A percentile compares a stretch with the other conserved stretches of the same genome.
Conservation (phyloP, 371 early-diverging fungal species). For the Homolaphlyctis polyrhiza region DNA sequence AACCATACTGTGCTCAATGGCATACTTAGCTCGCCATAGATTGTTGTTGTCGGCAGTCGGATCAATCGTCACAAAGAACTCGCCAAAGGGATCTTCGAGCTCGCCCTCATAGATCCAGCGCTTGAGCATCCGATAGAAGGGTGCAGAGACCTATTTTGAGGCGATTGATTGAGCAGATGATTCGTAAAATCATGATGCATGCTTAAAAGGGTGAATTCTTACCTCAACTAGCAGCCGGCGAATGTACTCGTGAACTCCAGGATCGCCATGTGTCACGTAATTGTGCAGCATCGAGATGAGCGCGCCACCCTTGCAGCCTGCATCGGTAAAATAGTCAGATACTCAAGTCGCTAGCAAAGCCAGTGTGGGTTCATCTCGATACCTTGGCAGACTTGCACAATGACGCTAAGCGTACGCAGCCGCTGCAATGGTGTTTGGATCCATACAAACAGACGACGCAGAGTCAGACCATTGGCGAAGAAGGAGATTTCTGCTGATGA, state of each 20-base stretch:
- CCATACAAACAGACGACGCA: constrained; percentile 87
- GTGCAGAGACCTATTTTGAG: constrained; percentile 63
- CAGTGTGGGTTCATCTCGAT: not conserved
- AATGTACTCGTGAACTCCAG: constrained; percentile 72
- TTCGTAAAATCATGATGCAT: no score
- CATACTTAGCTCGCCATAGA: constrained; percentile 78
- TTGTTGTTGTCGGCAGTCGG: constrained; percentile 54
- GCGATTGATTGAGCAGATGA: no score
- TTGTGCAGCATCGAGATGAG: constrained; percentile 73
- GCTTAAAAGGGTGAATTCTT: constrained; percentile 6
- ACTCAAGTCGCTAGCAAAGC: no score
- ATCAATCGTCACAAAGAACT: constrained; percentile 78
- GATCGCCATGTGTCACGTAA: constrained; percentile 86
- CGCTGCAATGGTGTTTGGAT: constrained; percentile 70
- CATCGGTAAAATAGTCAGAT: not conserved
- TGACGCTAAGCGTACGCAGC: constrained; percentile 36
- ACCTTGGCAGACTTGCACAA: constrained; percentile 39
- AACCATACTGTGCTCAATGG: constrained; percentile 68
- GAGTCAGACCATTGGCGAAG: constrained; percentile 49
- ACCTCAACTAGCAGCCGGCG: constrained; percentile 57
- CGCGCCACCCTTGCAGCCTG: constrained; percentile 68
- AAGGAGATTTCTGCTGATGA: constrained; percentile 7
- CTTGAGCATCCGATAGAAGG: constrained; percentile 84
- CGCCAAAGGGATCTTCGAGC: constrained; percentile 85
- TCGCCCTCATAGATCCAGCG: constrained; percentile 96